Percentiles rank a stretch among this genome's conserved stretches.
phyloP scores from a whole-genome alignment of 2,329 filamentous ascomycete species.

The Pseudonectria buxi region DNA sequence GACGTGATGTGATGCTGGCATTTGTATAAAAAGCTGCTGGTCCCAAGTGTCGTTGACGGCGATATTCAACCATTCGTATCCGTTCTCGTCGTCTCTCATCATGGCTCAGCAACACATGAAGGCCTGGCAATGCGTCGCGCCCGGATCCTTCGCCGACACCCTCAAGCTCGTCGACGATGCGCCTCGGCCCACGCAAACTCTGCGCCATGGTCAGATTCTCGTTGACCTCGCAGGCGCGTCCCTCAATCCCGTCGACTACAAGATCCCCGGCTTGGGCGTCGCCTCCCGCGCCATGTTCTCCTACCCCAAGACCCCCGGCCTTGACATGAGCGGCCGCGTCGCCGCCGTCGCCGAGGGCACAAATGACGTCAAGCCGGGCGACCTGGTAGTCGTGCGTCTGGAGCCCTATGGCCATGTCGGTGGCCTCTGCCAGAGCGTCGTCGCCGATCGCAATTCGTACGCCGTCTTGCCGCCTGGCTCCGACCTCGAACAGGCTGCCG shows the following conservation, averaged over 20 bases:
- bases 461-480: constrained; percentile 34
- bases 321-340: constrained; percentile 47
- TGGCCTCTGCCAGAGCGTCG: constrained; percentile 36
- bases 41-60: too few relatives aligned
- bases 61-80: too few relatives aligned
- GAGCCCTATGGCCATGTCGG: constrained; percentile 28
- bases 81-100: too few relatives aligned
- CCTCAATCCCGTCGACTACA: constrained; percentile 46
- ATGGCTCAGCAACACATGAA: constrained; percentile 19
- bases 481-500: constrained; percentile 35
- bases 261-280: constrained; percentile 35
- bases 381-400: constrained; percentile 37
- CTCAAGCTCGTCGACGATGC: constrained; percentile 15
- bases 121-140: constrained; percentile 22
- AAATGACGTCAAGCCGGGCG: constrained; percentile 29
- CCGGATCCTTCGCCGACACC: constrained; percentile 18
- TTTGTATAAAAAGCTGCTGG: too few relatives aligned
- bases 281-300: constrained; percentile 24
- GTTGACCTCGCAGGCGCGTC: constrained; percentile 36
- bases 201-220: constrained; percentile 29
- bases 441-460: constrained; percentile 26
- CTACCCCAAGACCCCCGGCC: constrained; percentile 38
- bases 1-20: too few relatives aligned
- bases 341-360: constrained; percentile 25
- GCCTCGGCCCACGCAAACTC: constrained; percentile 12